Evolutionary conservation across 805 yeast genomes (phyloP).

Genomic region (Kuraishia ogatae): DNA sequence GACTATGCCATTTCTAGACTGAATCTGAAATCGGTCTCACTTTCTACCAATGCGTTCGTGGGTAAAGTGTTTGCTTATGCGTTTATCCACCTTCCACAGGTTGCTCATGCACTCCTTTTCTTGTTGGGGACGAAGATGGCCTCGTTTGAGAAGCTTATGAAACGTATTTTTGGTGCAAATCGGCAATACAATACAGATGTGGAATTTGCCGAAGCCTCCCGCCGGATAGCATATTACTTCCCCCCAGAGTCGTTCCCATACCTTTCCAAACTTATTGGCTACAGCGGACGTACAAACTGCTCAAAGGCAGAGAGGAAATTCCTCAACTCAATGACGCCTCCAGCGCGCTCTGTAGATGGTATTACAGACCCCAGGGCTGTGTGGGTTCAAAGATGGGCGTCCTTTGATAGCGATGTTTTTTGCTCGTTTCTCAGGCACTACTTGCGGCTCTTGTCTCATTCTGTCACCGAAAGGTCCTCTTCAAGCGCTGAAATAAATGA

Average conservation of each 20-base stretch:
- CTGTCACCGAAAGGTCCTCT: constrained; percentile 1
- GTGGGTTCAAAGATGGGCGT: constrained; percentile 58
- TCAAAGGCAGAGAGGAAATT: constrained; percentile 20
- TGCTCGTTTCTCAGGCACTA: constrained; percentile 56
- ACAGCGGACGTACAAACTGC: constrained; percentile 6
- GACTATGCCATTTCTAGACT: constrained; percentile 41
- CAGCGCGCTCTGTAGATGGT: constrained; percentile 28
- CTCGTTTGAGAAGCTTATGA: constrained; percentile 23
- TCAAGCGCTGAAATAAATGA: not conserved
- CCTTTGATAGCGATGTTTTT: constrained; percentile 45
- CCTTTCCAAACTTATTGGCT: constrained; percentile 13
- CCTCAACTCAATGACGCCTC: constrained; percentile 30
- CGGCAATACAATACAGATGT: not conserved
- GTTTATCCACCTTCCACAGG: constrained; percentile 44
- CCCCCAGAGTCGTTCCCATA: constrained; percentile 14
- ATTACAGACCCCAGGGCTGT: constrained; percentile 49
- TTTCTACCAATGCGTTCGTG: constrained; percentile 53
- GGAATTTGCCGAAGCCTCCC: not conserved
- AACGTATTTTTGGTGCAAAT: not conserved
- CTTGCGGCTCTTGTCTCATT: constrained; percentile 22
- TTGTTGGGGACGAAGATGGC: constrained; percentile 45
- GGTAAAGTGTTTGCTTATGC: constrained; percentile 67
- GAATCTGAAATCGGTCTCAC: constrained; percentile 39
- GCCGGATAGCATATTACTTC: not conserved
- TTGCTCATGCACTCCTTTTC: constrained; percentile 49